Conservation (phyloP, 163 green algal species). For the Scenedesmus sp. region DNA sequence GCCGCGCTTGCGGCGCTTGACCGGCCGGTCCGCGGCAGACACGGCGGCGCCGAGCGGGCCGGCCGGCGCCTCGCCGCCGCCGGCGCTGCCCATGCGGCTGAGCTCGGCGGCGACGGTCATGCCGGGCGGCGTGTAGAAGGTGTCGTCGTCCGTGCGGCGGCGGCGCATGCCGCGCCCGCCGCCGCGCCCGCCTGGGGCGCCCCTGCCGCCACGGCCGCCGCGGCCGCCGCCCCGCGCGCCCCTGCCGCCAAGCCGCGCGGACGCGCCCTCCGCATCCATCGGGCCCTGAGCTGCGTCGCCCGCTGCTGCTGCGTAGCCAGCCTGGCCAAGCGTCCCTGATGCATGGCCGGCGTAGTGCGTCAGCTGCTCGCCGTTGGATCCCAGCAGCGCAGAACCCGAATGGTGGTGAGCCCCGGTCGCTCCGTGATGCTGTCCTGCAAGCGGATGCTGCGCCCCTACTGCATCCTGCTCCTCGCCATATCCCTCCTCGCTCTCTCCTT, state of each 20-base stretch:
- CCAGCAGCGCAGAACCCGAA: neutral
- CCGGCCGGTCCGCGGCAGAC: slow-evolving; percentile 39
- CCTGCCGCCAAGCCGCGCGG: neutral
- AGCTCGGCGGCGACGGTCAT: slow-evolving; percentile 23
- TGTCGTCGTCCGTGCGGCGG: slow-evolving; percentile 59
- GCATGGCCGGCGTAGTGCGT: neutral
- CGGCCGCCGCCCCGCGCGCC: neutral
- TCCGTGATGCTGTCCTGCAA: neutral
- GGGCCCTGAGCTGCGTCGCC: neutral
- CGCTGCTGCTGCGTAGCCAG: neutral
- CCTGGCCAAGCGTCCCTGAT: neutral
- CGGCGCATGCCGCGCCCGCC: slow-evolving; percentile 49
- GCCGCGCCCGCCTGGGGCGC: slow-evolving; percentile 27
- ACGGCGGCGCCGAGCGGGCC: neutral
- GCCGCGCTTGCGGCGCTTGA: slow-evolving; percentile 57
- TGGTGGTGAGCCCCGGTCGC: neutral
- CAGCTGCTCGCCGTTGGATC: slow-evolving; percentile 5
- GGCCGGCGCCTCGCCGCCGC: neutral
- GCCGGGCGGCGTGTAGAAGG: slow-evolving; percentile 24
- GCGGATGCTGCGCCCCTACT: neutral
- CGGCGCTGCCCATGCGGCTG: neutral
- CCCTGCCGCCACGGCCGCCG: neutral
- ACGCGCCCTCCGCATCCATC: slow-evolving; percentile 2
- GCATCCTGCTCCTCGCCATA: neutral
- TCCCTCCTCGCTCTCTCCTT: slow-evolving; percentile 52